phyloP scores from a whole-genome alignment of 768 basidiomycete species.

The Trametes cubensis region DNA sequence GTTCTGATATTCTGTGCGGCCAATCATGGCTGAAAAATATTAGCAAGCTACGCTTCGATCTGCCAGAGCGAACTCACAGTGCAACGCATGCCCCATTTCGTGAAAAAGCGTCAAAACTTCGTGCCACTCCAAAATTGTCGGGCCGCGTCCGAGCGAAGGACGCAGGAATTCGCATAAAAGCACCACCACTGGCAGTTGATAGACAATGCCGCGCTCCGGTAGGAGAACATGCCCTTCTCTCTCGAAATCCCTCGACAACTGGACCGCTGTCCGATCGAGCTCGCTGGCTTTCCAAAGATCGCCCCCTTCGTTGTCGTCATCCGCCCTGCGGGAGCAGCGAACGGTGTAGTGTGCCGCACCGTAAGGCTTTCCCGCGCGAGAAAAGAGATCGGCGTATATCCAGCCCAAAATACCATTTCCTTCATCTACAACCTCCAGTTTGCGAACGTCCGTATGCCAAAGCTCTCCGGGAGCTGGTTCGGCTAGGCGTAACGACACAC shows the following conservation, averaged over 20 bases:
- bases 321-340: conserved; percentile 87
- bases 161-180: conserved; percentile 84
- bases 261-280: too few relatives aligned
- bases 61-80: too few relatives aligned
- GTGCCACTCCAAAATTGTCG: conserved; percentile 84
- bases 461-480: conserved; percentile 75
- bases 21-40: conserved; percentile 89
- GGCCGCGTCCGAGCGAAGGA: conserved; percentile 60
- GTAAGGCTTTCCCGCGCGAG: conserved; percentile 79
- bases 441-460: conserved; percentile 88
- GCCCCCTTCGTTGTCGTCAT: conserved; percentile 80
- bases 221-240: conserved; percentile 59
- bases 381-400: conserved; percentile 93
- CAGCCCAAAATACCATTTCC: conserved; percentile 85
- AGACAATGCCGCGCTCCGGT: too few relatives aligned
- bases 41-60: too few relatives aligned
- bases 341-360: conserved; percentile 99
- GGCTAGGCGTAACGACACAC: conserved; percentile 77
- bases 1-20: conserved; percentile 95
- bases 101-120: conserved; percentile 95
- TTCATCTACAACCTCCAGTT: conserved; percentile 93
- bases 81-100: conserved; percentile 99
- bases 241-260: too few relatives aligned
- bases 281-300: too few relatives aligned
- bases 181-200: conserved; percentile 90